A percentile compares a stretch with the other conserved stretches of the same genome.
phyloP scores from a whole-genome alignment of 495 filamentous ascomycete species.

The Cudoniella acicularis region DNA sequence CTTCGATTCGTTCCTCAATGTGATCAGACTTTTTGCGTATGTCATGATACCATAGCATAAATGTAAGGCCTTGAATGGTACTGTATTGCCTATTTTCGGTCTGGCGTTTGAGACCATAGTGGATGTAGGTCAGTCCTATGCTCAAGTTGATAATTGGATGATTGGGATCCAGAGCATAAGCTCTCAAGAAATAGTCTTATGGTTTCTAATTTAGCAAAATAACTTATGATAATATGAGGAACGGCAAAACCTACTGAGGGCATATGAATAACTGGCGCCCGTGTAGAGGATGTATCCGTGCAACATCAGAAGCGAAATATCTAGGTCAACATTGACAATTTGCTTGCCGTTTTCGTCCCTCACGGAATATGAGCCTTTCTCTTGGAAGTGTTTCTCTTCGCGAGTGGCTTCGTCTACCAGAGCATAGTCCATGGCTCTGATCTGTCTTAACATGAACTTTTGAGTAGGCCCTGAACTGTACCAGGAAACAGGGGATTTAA shows the following conservation, averaged over 20 bases:
- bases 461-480: constrained; percentile 62
- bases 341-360: constrained; percentile 41
- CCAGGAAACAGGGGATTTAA: constrained; percentile 53
- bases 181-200: constrained; percentile 79
- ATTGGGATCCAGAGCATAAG: constrained; percentile 69
- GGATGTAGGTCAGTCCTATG: constrained; percentile 71
- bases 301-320: constrained; percentile 74
- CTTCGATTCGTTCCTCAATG: constrained; percentile 66
- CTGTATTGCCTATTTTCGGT: constrained; percentile 84
- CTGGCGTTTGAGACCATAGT: constrained; percentile 83
- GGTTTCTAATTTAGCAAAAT: constrained; percentile 1
- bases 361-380: constrained; percentile 47
- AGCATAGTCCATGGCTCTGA: constrained; percentile 82
- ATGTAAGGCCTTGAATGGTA: constrained; percentile 77
- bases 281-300: constrained; percentile 86
- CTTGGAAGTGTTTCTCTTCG: constrained; percentile 30
- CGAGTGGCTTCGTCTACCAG: constrained; percentile 22
- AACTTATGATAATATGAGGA: not conserved
- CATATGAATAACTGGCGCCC: constrained; percentile 72
- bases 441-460: constrained; percentile 85
- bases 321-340: constrained; percentile 51
- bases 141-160: constrained; percentile 75
- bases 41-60: constrained; percentile 74
- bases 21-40: constrained; percentile 37
- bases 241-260: constrained; percentile 65